Conservation (phyloP, 2,329 filamentous ascomycete species). For the Leptographium radiaticola region DNA sequence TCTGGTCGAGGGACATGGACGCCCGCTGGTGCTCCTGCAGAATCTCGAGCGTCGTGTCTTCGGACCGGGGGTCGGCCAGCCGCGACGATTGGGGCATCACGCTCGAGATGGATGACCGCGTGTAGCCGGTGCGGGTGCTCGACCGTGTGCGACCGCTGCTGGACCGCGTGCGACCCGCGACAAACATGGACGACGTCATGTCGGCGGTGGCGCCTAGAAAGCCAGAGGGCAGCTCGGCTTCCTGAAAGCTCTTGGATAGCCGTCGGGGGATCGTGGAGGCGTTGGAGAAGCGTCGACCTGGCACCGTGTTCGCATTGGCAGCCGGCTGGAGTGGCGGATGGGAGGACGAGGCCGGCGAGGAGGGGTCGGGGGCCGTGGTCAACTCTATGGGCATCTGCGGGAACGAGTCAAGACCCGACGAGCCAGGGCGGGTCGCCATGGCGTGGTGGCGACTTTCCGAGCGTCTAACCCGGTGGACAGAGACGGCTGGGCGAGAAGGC, state of each 20-base stretch:
- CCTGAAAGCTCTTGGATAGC: constrained; percentile 23
- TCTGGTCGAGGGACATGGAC: neutral
- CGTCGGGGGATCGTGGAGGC: constrained; percentile 5
- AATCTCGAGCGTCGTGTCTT: constrained; percentile 2
- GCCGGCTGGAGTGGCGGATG: neutral
- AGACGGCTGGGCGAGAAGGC: neutral
- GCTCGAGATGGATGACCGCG: constrained; percentile 5
- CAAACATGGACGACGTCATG: constrained; percentile 27
- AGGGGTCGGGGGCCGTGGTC: neutral
- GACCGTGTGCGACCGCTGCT: constrained; percentile 5
- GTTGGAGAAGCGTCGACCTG: constrained; percentile 1
- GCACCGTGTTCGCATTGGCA: neutral
- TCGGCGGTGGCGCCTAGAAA: constrained; percentile 34
- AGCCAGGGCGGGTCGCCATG: neutral
- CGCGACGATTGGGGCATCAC: neutral
- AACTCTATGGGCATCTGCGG: neutral
- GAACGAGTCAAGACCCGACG: neutral
- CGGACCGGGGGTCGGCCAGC: neutral
- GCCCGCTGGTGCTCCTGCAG: neutral
- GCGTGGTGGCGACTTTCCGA: neutral
- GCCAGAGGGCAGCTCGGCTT: constrained; percentile 32
- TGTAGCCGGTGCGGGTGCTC: constrained; percentile 4
- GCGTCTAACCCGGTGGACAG: neutral
- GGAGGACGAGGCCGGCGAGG: neutral
- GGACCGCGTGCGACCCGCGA: constrained; percentile 4